These are phyloP conservation scores for Oryza glaberrima DNA, from an alignment of 176 grass and related monocot species.

Conservation along the genomic window DNA sequence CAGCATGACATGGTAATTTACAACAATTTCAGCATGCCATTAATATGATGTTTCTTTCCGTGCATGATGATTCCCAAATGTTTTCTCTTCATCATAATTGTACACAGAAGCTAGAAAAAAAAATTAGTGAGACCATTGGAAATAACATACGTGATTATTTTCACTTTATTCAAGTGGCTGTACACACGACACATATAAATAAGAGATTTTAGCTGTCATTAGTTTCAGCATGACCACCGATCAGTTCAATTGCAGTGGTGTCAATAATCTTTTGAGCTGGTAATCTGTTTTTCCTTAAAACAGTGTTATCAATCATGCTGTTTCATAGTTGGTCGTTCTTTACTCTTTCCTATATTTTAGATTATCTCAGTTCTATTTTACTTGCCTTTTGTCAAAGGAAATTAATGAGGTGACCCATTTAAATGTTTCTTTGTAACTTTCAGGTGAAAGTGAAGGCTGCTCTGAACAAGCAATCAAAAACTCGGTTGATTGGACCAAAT, in stretches of 20 bases:
- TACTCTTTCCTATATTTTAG: not conserved
- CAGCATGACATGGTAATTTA: slow-evolving; percentile 96
- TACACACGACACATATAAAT: not conserved
- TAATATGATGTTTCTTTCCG: slow-evolving; percentile 3
- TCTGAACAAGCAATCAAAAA: slow-evolving; percentile 92
- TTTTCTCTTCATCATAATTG: not conserved
- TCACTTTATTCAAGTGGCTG: not conserved
- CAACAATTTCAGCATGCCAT: not conserved
- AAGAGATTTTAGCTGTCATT: not conserved
- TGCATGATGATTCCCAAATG: slow-evolving; percentile 8
- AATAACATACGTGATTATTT: not conserved
- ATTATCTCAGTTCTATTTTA: slow-evolving; percentile 3
- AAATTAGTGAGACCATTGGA: not conserved
- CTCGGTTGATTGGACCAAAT: slow-evolving; percentile 93
- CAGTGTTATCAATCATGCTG: not conserved
- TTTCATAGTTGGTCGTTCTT: not conserved
- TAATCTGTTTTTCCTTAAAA: not conserved
- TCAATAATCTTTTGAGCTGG: slow-evolving; percentile 16
- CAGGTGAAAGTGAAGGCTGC: slow-evolving; percentile 96
- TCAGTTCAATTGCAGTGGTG: not conserved
- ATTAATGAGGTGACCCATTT: not conserved
- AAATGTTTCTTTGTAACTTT: slow-evolving; percentile 37
- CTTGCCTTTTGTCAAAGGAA: slow-evolving; percentile 1
- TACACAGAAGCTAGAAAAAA: not conserved
- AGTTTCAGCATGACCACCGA: not conserved